Evolutionary conservation across 1,284 basidiomycete species (phyloP).

Genomic region (Irpex sp.): DNA sequence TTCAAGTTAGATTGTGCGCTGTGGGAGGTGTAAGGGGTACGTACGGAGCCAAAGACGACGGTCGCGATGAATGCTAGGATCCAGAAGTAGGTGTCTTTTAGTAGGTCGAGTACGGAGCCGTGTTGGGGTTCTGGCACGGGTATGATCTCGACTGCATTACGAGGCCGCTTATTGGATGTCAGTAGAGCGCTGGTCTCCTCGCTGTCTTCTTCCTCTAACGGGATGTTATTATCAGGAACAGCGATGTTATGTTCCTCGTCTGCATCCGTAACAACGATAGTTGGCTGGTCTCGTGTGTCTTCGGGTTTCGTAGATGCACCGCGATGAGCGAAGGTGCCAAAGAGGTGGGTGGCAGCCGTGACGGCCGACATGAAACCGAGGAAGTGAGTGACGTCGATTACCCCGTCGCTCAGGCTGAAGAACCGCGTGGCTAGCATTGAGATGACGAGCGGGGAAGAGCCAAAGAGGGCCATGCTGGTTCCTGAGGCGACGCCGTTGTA

Average conservation of each 20-base stretch:
- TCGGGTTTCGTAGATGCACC: conserved; percentile 1
- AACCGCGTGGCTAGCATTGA: conserved; percentile 59
- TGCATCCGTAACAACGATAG: conserved; percentile 6
- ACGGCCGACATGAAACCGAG: conserved; percentile 54
- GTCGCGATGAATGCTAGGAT: conserved; percentile 38
- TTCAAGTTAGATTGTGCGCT: background rate
- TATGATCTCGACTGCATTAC: conserved; percentile 17
- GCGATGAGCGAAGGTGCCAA: conserved; percentile 37
- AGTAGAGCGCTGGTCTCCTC: background rate
- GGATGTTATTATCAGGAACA: background rate
- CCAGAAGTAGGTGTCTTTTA: conserved; percentile 64
- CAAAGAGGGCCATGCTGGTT: conserved; percentile 65
- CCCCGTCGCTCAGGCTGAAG: conserved; percentile 41
- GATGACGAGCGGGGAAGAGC: conserved; percentile 71
- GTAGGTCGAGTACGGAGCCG: conserved; percentile 38
- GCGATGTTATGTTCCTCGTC: conserved; percentile 11
- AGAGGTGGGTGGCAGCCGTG: conserved; percentile 48
- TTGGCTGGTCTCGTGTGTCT: background rate
- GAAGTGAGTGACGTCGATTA: conserved; percentile 53
- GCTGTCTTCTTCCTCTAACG: background rate
- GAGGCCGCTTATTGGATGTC: background rate
- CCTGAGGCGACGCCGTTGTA: conserved; percentile 67
- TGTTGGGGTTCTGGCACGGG: conserved; percentile 27
- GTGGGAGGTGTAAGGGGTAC: conserved; percentile 23
- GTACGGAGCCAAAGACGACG: conserved; percentile 59